These are phyloP conservation scores for Aspergillus spinulosporus DNA, from an alignment of 2,329 filamentous ascomycete genomes.

Conservation along the genomic window DNA sequence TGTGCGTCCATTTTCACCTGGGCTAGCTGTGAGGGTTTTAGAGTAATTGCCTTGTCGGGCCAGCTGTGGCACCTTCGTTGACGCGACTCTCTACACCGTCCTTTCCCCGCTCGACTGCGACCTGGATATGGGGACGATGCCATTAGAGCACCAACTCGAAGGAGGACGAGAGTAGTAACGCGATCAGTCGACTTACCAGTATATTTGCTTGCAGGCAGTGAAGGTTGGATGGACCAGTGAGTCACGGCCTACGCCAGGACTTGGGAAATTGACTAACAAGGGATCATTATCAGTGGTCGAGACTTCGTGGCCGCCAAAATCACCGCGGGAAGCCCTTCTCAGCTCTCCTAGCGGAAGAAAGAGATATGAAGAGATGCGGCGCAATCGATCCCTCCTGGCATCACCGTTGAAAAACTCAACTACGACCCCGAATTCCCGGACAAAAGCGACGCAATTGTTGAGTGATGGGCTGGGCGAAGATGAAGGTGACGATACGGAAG, in stretches of 20 bases:
- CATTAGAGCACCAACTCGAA: background rate
- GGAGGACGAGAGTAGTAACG: conserved; percentile 1
- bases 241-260: conserved; percentile 9
- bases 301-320: conserved; percentile 62
- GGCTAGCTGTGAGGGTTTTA: background rate
- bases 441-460: conserved; percentile 35
- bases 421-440: conserved; percentile 43
- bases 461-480: conserved; percentile 41
- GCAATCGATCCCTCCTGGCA: conserved; percentile 66
- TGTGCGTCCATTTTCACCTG: background rate
- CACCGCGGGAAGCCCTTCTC: conserved; percentile 62
- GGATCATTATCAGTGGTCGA: conserved; percentile 39
- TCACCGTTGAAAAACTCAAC: conserved; percentile 60
- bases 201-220: background rate
- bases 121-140: conserved; percentile 18
- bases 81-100: conserved; percentile 8
- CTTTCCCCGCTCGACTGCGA: conserved; percentile 15
- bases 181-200: background rate
- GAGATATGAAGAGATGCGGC: conserved; percentile 67
- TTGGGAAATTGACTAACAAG: conserved; percentile 6
- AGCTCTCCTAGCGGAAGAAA: conserved; percentile 77
- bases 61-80: background rate
- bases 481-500: conserved; percentile 65
- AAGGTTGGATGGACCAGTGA: conserved; percentile 23
- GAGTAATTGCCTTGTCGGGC: background rate